Percentiles rank a stretch among this genome's conserved stretches.
phyloP scores from a whole-genome alignment of 148 eudicot species.

The Bassia scoparia region DNA sequence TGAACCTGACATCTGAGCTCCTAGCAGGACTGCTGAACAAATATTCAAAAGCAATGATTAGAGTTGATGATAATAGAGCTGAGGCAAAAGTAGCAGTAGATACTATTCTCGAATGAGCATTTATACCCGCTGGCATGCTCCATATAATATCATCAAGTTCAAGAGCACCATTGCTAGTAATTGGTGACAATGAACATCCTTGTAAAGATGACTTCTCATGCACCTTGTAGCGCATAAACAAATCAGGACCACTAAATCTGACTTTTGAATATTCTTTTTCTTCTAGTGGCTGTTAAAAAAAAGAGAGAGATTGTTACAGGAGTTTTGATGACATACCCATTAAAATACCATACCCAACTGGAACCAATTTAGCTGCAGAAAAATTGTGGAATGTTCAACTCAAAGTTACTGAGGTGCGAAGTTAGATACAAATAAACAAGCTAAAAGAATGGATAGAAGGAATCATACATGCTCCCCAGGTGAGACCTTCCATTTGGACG shows the following conservation, averaged over 20 bases:
- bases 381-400: background rate
- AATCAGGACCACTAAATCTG: conserved; percentile 56
- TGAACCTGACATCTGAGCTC: conserved; percentile 4
- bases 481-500: conserved; percentile 71
- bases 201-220: conserved; percentile 20
- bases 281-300: conserved; percentile 53
- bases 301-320: background rate
- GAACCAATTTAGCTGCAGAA: conserved; percentile 73
- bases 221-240: conserved; percentile 43
- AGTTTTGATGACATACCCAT: too few relatives aligned
- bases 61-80: conserved; percentile 51
- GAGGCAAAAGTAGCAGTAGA: conserved; percentile 58
- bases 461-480: conserved; percentile 93
- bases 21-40: background rate
- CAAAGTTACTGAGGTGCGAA: background rate
- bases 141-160: conserved; percentile 33
- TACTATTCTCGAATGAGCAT: conserved; percentile 54
- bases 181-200: conserved; percentile 36
- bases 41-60: conserved; percentile 33
- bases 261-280: conserved; percentile 52
- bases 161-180: conserved; percentile 16
- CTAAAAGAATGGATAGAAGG: background rate
- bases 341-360: conserved; percentile 91
- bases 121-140: conserved; percentile 70
- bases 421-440: background rate